Percentiles rank a stretch among this genome's conserved stretches.
phyloP scores from a whole-genome alignment of 2,329 filamentous ascomycete species.

The Aspergillus japonicus region DNA sequence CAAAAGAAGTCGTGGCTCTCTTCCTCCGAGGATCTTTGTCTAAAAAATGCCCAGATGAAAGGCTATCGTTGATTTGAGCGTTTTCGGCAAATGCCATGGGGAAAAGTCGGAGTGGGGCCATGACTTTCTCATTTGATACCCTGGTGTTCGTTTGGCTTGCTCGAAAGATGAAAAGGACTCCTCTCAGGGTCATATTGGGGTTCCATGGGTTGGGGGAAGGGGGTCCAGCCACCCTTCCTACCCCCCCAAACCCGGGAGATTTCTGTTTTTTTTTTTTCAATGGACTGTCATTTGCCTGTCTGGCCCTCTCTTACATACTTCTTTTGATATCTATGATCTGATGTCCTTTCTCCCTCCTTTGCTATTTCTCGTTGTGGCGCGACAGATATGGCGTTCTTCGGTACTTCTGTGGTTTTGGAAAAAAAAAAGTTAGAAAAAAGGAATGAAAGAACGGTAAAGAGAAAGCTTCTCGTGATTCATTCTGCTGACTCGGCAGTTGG shows the following conservation, averaged over 20 bases:
- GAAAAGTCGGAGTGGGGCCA: neutral
- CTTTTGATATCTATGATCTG: neutral
- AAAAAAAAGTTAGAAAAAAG: slow-evolving; percentile 5
- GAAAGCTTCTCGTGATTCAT: neutral
- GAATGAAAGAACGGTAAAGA: neutral
- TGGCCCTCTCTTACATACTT: neutral
- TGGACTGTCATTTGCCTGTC: neutral
- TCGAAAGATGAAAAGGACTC: neutral
- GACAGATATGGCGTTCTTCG: slow-evolving; percentile 13
- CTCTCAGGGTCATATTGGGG: neutral
- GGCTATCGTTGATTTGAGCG: no score
- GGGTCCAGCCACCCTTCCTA: neutral
- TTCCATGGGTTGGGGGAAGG: neutral
- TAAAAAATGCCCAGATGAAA: no score
- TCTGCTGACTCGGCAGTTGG: no score
- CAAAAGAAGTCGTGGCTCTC: no score
- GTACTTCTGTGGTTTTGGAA: neutral
- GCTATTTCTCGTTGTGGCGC: slow-evolving; percentile 7
- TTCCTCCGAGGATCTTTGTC: neutral
- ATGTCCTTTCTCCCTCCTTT: neutral
- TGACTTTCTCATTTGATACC: slow-evolving; percentile 22
- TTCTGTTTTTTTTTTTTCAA: neutral
- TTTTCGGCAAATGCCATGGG: no score
- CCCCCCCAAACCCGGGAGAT: neutral
- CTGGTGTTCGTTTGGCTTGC: slow-evolving; percentile 10